A percentile compares a stretch with the other conserved stretches of the same genome.
phyloP scores from a whole-genome alignment of 352 stramenopile genomes.

The Phytophthora sp. region DNA sequence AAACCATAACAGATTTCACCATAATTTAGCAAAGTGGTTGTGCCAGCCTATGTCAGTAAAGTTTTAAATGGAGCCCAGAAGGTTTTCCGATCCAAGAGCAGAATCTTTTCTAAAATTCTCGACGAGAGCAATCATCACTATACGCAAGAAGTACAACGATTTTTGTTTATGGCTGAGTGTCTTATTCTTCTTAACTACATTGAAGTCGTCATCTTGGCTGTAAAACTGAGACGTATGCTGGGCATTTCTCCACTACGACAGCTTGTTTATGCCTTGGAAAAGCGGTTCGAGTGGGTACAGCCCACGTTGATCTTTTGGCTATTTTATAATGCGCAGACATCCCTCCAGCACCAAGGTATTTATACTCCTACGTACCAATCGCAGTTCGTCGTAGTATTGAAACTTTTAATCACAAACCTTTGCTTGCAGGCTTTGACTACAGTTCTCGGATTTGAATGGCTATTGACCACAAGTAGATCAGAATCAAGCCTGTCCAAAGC shows the following conservation, averaged over 20 bases:
- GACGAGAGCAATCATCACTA: no score
- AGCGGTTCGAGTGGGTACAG: not conserved
- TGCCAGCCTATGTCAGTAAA: no score
- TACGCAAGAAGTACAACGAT: not conserved
- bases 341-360: not conserved
- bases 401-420: not conserved
- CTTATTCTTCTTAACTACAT: conserved; percentile 2
- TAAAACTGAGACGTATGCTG: no score
- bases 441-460: not conserved
- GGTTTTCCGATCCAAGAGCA: no score
- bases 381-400: not conserved
- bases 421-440: not conserved
- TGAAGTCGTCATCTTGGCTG: not conserved
- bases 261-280: not conserved
- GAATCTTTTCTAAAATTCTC: no score
- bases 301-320: not conserved
- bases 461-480: no score
- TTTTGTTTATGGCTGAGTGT: conserved; percentile 1
- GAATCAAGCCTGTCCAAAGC: no score
- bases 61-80: no score
- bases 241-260: not conserved
- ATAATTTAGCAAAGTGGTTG: no score
- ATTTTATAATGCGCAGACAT: not conserved
- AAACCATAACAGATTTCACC: no score
- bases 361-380: not conserved